Conservation (phyloP, 352 stramenopile genomes). For the Phytophthora fragariae region DNA sequence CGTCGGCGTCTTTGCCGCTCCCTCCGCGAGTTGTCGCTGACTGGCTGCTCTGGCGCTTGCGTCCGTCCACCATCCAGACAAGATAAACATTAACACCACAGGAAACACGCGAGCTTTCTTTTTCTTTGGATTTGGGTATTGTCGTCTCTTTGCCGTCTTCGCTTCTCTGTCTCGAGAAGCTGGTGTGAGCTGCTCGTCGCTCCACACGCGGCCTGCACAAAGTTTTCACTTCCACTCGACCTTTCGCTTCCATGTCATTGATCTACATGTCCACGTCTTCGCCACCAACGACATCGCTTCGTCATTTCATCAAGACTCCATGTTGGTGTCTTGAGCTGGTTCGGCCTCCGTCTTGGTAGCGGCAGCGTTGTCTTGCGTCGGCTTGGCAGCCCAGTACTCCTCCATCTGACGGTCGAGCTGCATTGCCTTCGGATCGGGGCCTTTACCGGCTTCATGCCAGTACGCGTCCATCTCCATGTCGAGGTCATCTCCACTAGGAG, state of each 20-base stretch:
- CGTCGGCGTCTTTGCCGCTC: not conserved
- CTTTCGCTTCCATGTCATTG: too few species aligned
- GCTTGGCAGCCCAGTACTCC: conserved; percentile 90
- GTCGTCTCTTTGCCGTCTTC: conserved; percentile 22
- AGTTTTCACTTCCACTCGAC: conserved; percentile 12
- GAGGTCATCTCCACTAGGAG: conserved; percentile 74
- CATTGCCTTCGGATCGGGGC: conserved; percentile 82
- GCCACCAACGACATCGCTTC: conserved; percentile 36
- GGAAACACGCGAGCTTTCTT: conserved; percentile 51
- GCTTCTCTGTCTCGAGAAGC: conserved; percentile 31
- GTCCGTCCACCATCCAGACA: conserved; percentile 37
- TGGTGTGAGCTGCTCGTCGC: conserved; percentile 32
- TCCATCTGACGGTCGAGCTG: conserved; percentile 90
- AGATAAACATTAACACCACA: conserved; percentile 45
- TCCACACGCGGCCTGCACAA: conserved; percentile 31
- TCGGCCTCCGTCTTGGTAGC: conserved; percentile 32
- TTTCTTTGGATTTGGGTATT: conserved; percentile 52
- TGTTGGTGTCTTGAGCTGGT: conserved; percentile 28
- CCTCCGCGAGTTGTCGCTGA: conserved; percentile 4
- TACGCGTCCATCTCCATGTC: conserved; percentile 92
- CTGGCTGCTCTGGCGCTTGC: conserved; percentile 23
- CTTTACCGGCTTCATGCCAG: conserved; percentile 90
- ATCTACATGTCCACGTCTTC: not conserved
- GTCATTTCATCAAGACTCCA: conserved; percentile 44
- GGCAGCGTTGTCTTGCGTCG: conserved; percentile 41